These are phyloP conservation scores for Leccinum uliginosum DNA, from an alignment of 768 basidiomycete species.

Conservation along the genomic window DNA sequence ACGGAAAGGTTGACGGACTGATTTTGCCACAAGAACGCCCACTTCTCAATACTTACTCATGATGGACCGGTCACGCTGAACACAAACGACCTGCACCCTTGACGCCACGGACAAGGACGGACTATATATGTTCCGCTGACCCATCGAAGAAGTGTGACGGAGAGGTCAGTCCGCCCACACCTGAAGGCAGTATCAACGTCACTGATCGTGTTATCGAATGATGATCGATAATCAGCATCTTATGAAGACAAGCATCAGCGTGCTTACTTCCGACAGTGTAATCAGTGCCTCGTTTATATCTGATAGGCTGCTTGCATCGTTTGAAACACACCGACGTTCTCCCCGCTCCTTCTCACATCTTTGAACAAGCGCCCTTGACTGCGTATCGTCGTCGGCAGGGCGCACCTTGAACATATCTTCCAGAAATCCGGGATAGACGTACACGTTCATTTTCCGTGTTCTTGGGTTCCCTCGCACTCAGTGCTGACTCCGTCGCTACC, in stretches of 20 bases:
- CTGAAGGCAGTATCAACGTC: background rate
- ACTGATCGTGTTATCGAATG: background rate
- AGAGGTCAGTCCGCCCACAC: background rate
- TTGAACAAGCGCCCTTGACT: background rate
- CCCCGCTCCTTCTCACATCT: no score
- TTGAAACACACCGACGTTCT: background rate
- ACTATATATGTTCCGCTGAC: background rate
- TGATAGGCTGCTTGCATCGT: background rate
- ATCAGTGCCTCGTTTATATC: background rate
- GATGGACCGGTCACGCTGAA: background rate
- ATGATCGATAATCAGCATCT: background rate
- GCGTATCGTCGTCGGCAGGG: background rate
- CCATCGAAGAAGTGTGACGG: background rate
- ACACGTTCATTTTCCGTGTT: background rate
- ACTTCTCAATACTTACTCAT: no score
- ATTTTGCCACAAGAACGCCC: no score
- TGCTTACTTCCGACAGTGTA: background rate
- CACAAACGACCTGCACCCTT: background rate
- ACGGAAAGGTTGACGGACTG: no score
- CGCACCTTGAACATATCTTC: no score
- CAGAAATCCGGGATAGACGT: background rate
- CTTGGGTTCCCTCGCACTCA: background rate
- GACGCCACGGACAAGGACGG: background rate
- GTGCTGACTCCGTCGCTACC: background rate
- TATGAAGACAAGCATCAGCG: background rate